Evolutionary conservation across 2,329 filamentous ascomycete species (phyloP).

Genomic region (Cladosporium sp.): DNA sequence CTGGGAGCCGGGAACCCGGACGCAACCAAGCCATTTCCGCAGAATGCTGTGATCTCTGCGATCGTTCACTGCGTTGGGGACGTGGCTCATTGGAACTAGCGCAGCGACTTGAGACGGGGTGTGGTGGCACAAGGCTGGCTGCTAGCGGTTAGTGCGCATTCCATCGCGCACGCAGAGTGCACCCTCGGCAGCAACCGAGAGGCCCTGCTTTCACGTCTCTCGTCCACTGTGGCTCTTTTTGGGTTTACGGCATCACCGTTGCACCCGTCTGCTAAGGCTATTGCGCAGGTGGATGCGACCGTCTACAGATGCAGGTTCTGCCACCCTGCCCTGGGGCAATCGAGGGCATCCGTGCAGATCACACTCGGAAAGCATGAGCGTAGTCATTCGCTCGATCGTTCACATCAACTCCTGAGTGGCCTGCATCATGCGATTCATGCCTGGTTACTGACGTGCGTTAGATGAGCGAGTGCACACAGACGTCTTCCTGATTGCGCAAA

Average conservation of each 20-base stretch:
- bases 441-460: slow-evolving; percentile 10
- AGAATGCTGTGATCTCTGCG: slow-evolving; percentile 22
- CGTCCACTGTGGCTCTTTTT: slow-evolving; percentile 14
- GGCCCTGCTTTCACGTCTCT: slow-evolving; percentile 4
- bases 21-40: slow-evolving; percentile 29
- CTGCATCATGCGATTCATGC: not conserved
- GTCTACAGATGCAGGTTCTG: slow-evolving; percentile 14
- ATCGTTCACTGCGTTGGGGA: slow-evolving; percentile 9
- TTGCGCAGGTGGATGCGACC: slow-evolving; percentile 3
- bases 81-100: slow-evolving; percentile 24
- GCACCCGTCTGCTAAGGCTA: slow-evolving; percentile 5
- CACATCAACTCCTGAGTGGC: not conserved
- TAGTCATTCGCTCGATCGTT: slow-evolving; percentile 15
- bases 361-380: not conserved
- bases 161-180: slow-evolving; percentile 21
- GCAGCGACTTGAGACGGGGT: slow-evolving; percentile 28
- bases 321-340: slow-evolving; percentile 9
- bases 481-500: slow-evolving; percentile 21
- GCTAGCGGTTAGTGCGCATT: slow-evolving; percentile 30
- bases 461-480: slow-evolving; percentile 3
- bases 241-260: slow-evolving; percentile 17
- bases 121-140: slow-evolving; percentile 31
- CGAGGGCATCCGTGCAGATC: slow-evolving; percentile 2
- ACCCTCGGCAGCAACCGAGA: slow-evolving; percentile 29
- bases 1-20: slow-evolving; percentile 13